phyloP scores from a whole-genome alignment of 176 grass and related monocot species.

The Bothriochloa decipiens region DNA sequence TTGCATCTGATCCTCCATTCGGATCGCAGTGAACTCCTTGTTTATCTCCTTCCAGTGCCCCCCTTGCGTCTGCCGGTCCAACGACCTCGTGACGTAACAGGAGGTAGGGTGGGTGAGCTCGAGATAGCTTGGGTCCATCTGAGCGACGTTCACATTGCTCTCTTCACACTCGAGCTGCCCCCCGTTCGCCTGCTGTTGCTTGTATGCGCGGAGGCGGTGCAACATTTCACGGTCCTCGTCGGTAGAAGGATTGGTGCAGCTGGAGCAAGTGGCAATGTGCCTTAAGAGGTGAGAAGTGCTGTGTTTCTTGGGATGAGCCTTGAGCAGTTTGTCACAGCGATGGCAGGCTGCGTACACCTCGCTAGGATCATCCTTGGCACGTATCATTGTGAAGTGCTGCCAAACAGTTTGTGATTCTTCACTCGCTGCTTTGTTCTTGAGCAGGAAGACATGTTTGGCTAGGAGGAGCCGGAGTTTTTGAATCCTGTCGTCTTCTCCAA shows the following conservation, averaged over 20 bases:
- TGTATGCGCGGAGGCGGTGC: background rate
- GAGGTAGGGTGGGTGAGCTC: no score
- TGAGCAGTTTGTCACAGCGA: background rate
- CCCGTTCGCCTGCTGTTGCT: no score
- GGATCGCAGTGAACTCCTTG: no score
- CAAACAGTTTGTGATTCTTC: background rate
- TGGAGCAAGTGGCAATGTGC: background rate
- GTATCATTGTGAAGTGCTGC: background rate
- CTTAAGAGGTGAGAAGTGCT: background rate
- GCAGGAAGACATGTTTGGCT: no score
- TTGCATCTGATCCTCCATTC: no score
- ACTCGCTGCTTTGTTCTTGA: no score
- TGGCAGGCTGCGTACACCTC: slow-evolving; percentile 9
- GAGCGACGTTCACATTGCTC: no score
- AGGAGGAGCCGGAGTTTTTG: rapidly evolving
- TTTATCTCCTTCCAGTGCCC: no score
- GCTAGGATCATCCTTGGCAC: background rate
- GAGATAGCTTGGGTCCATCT: no score
- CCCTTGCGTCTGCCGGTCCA: background rate
- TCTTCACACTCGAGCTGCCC: rapidly evolving
- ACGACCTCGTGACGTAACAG: no score
- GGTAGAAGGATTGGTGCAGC: background rate
- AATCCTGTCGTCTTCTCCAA: no score
- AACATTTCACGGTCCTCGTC: background rate
- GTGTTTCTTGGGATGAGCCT: background rate